Conservation (phyloP, 495 filamentous ascomycete genomes). For the Penicillium egyptiacum region DNA sequence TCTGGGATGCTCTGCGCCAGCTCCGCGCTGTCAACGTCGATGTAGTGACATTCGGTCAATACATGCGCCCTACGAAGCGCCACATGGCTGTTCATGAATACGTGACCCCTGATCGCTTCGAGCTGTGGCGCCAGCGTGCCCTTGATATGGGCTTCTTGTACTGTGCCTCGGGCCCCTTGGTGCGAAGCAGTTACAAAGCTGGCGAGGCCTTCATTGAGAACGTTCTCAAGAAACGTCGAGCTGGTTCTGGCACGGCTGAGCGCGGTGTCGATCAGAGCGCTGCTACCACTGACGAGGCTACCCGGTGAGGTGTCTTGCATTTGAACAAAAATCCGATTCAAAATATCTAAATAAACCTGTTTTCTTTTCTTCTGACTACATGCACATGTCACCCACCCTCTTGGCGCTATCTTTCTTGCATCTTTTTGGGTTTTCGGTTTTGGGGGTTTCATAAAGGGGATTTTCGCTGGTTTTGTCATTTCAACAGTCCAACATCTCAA, state of each 20-base stretch:
- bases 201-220: slow-evolving; percentile 99
- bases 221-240: slow-evolving; percentile 82
- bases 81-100: slow-evolving; percentile 97
- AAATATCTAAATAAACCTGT: not conserved
- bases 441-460: slow-evolving; percentile 15
- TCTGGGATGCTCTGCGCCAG: slow-evolving; percentile 78
- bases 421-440: slow-evolving; percentile 18
- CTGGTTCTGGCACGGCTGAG: slow-evolving; percentile 29
- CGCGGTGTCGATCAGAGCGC: slow-evolving; percentile 24
- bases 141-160: slow-evolving; percentile 96
- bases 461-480: slow-evolving; percentile 13
- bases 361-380: not conserved
- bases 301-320: slow-evolving; percentile 23
- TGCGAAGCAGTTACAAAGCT: slow-evolving; percentile 93
- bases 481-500: slow-evolving; percentile 21
- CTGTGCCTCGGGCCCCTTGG: slow-evolving; percentile 88
- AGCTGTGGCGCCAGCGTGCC: slow-evolving; percentile 85
- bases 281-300: slow-evolving; percentile 28
- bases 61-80: slow-evolving; percentile 97
- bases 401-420: slow-evolving; percentile 27
- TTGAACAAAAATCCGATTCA: slow-evolving; percentile 9
- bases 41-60: slow-evolving; percentile 97
- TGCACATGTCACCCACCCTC: slow-evolving; percentile 10
- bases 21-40: slow-evolving; percentile 79
- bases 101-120: slow-evolving; percentile 85